These are phyloP conservation scores for Penicillium silybi DNA, from an alignment of 495 filamentous ascomycete species.

Conservation along the genomic window DNA sequence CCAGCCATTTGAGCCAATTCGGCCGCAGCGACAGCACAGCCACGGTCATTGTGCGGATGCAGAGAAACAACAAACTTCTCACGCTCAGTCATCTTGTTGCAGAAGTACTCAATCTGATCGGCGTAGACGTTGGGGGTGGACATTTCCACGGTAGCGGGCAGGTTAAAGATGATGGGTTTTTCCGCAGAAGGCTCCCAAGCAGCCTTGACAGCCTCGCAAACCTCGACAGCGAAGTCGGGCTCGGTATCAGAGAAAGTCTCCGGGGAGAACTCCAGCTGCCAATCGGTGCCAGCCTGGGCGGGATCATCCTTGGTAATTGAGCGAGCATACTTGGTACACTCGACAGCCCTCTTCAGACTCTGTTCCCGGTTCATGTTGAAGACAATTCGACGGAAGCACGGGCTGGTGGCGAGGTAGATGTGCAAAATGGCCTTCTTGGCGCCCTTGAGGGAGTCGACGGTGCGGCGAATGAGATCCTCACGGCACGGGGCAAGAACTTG, in stretches of 20 bases:
- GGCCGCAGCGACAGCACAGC: conserved; percentile 82
- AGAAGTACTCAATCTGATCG: conserved; percentile 97
- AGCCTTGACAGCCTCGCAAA: conserved; percentile 94
- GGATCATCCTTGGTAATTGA: conserved; percentile 96
- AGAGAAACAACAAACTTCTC: conserved; percentile 79
- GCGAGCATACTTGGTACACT: conserved; percentile 80
- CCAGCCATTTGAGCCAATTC: conserved; percentile 98
- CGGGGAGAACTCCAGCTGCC: conserved; percentile 94
- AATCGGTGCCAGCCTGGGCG: conserved; percentile 64
- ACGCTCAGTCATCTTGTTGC: conserved; percentile 70
- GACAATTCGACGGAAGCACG: conserved; percentile 85
- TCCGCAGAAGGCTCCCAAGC: conserved; percentile 83
- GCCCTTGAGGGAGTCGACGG: conserved; percentile 85
- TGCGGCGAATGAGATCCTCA: conserved; percentile 85
- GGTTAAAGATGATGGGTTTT: conserved; percentile 93
- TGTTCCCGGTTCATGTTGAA: conserved; percentile 84
- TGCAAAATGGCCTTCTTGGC: conserved; percentile 95
- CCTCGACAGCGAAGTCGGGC: conserved; percentile 74
- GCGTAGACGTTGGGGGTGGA: conserved; percentile 94
- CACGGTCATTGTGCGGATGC: conserved; percentile 93
- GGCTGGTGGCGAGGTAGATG: conserved; percentile 92
- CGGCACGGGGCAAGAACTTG: conserved; percentile 94
- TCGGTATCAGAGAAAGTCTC: conserved; percentile 94
- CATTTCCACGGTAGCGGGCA: conserved; percentile 96
- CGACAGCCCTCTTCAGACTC: conserved; percentile 77